Conservation (phyloP, 768 basidiomycete species). For the Termitomyces titanicus region DNA sequence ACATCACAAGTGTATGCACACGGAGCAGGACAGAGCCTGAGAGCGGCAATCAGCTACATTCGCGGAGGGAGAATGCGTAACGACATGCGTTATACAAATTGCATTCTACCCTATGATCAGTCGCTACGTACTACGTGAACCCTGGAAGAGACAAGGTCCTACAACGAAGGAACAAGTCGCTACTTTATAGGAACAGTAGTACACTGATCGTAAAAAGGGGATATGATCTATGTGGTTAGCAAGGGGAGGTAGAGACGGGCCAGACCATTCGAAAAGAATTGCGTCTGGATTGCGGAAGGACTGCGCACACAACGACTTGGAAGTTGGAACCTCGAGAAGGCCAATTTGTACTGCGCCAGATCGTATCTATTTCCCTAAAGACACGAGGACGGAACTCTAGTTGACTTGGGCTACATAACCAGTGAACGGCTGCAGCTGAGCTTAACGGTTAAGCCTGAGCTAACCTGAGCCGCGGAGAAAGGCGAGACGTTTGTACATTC, state of each 20-base stretch:
- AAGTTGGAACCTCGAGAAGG: constrained; percentile 41
- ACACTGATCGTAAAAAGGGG: no score
- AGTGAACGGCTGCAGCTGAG: constrained; percentile 32
- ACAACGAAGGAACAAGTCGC: no score
- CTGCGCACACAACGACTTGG: constrained; percentile 40
- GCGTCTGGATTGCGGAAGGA: constrained; percentile 32
- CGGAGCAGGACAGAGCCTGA: no score
- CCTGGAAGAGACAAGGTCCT: no score
- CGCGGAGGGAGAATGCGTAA: no score
- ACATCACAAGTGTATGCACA: neutral
- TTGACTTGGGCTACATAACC: constrained; percentile 21
- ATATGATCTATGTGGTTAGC: neutral
- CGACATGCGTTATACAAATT: neutral
- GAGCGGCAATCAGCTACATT: no score
- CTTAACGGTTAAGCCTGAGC: neutral
- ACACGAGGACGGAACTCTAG: constrained; percentile 36
- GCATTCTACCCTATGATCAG: no score
- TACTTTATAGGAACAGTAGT: no score
- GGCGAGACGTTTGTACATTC: no score
- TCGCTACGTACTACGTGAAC: no score
- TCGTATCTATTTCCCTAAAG: constrained; percentile 23
- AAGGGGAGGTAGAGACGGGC: constrained; percentile 16
- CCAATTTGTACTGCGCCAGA: constrained; percentile 42
- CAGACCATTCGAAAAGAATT: constrained; percentile 18
- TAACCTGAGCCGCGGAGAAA: no score